Conservation (phyloP, 1,284 basidiomycete species). For the Abortiporus biennis region DNA sequence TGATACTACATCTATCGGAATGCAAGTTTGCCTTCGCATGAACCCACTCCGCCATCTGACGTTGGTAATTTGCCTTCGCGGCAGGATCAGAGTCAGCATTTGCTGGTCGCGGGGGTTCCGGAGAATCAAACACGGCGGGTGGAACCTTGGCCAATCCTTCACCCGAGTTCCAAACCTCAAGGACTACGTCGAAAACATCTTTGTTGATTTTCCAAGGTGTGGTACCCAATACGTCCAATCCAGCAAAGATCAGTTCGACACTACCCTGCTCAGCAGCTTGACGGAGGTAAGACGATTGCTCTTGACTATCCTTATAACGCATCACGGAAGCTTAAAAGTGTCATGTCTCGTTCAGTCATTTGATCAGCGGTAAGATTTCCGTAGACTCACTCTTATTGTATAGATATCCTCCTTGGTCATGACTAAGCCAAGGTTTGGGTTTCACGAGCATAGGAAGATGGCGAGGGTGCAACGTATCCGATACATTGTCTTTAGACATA, state of each 20-base stretch:
- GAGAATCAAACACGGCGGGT: conserved; percentile 50
- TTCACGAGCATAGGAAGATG: conserved; percentile 95
- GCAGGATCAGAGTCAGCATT: conserved; percentile 65
- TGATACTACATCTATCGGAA: conserved; percentile 88
- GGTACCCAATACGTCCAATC: conserved; percentile 85
- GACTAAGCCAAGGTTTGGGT: conserved; percentile 82
- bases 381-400: conserved; percentile 59
- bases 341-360: background rate
- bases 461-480: conserved; percentile 84
- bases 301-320: conserved; percentile 90
- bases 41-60: conserved; percentile 55
- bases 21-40: conserved; percentile 76
- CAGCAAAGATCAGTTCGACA: conserved; percentile 83
- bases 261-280: conserved; percentile 73
- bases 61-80: conserved; percentile 54
- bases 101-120: conserved; percentile 62
- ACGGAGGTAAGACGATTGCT: conserved; percentile 80
- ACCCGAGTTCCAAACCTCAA: conserved; percentile 82
- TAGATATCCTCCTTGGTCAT: conserved; percentile 83
- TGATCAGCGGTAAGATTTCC: background rate
- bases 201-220: conserved; percentile 93
- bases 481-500: conserved; percentile 72
- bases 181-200: conserved; percentile 66
- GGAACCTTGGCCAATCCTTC: conserved; percentile 75
- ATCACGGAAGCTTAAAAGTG: conserved; percentile 58